phyloP scores from a whole-genome alignment of 768 basidiomycete genomes.

The Kwoniella europaea region DNA sequence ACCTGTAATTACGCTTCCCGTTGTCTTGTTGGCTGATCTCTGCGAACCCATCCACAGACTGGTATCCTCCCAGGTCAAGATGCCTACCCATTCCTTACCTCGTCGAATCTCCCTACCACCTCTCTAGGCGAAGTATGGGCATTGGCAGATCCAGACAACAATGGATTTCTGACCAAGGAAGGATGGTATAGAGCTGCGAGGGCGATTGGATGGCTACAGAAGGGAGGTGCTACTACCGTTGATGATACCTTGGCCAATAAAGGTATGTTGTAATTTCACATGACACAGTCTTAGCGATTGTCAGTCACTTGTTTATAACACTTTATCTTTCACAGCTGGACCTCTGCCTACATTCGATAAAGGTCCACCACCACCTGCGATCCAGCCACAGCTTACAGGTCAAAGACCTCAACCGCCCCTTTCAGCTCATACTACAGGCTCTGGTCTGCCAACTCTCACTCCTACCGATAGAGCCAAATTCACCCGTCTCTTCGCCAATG shows the following conservation, averaged over 20 bases:
- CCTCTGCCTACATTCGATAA: slow-evolving; percentile 82
- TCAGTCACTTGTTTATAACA: slow-evolving; percentile 10
- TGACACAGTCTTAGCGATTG: neutral
- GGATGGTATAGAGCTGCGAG: slow-evolving; percentile 86
- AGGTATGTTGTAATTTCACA: slow-evolving; percentile 64
- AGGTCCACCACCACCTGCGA: slow-evolving; percentile 62
- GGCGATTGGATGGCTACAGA: slow-evolving; percentile 90
- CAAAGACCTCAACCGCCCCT: slow-evolving; percentile 58
- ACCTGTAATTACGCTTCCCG: neutral
- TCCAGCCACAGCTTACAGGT: slow-evolving; percentile 55
- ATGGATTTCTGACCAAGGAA: slow-evolving; percentile 86
- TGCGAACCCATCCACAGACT: slow-evolving; percentile 24
- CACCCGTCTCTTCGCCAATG: slow-evolving; percentile 72
- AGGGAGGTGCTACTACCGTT: slow-evolving; percentile 69
- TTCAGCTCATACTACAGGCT: slow-evolving; percentile 62
- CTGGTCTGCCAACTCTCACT: slow-evolving; percentile 69
- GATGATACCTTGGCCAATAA: slow-evolving; percentile 67
- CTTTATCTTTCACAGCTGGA: slow-evolving; percentile 66
- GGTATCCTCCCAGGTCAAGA: slow-evolving; percentile 71
- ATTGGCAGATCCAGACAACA: slow-evolving; percentile 89
- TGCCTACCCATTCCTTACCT: slow-evolving; percentile 82
- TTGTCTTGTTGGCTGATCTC: neutral
- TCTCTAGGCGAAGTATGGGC: slow-evolving; percentile 92
- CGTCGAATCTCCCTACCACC: slow-evolving; percentile 76
- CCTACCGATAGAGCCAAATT: slow-evolving; percentile 85